Evolutionary conservation across 345 rosid genomes (phyloP).

Genomic region (Passiflora organensis): DNA sequence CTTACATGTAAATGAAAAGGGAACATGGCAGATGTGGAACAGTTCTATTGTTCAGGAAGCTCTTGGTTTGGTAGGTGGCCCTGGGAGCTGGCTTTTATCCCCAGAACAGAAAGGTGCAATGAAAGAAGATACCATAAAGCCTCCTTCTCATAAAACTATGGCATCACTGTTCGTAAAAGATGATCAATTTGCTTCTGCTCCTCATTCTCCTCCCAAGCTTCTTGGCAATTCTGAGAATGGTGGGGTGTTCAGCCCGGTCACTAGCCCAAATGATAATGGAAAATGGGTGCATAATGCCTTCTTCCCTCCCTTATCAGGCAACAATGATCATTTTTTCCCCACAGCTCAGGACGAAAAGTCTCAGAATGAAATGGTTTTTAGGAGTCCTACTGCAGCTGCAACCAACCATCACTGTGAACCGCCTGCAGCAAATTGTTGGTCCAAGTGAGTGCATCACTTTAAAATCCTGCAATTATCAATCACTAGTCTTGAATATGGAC

Average conservation of each 20-base stretch:
- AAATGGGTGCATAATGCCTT: constrained; percentile 73
- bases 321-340: constrained; percentile 36
- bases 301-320: constrained; percentile 53
- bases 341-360: constrained; percentile 36
- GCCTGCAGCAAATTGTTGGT: constrained; percentile 58
- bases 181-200: constrained; percentile 44
- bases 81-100: constrained; percentile 58
- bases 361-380: constrained; percentile 42
- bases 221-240: constrained; percentile 48
- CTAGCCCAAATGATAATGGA: constrained; percentile 49
- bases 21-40: constrained; percentile 98
- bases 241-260: constrained; percentile 55
- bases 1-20: constrained; percentile 37
- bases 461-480: constrained; percentile 10
- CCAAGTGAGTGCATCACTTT: constrained; percentile 60
- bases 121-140: constrained; percentile 49
- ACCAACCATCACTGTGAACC: constrained; percentile 46
- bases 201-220: constrained; percentile 59
- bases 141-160: constrained; percentile 49
- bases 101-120: constrained; percentile 37
- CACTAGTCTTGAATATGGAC: not conserved
- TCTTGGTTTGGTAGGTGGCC: constrained; percentile 46
- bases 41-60: constrained; percentile 73
- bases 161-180: constrained; percentile 63
- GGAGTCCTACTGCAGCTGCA: constrained; percentile 50